A percentile compares a stretch with the other conserved stretches of the same genome.
Conservation (phyloP, 148 eudicot species). For the Vaccinium macrocarpon region DNA sequence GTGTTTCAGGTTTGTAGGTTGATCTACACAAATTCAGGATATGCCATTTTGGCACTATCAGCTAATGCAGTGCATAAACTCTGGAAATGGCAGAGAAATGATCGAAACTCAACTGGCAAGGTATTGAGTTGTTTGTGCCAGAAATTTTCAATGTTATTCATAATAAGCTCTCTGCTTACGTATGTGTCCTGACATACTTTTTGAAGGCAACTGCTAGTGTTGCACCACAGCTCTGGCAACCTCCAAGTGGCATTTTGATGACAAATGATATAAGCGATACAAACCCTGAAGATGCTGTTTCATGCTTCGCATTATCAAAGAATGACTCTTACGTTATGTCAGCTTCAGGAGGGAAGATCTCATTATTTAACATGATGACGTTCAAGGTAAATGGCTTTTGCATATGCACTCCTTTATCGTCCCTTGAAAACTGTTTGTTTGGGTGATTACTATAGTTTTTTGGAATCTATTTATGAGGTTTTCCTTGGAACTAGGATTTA, state of each 20-base stretch:
- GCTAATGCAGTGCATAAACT: slow-evolving; percentile 85
- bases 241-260: slow-evolving; percentile 81
- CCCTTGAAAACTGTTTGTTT: neutral
- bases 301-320: slow-evolving; percentile 90
- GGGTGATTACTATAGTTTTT: neutral
- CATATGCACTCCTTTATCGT: neutral
- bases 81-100: slow-evolving; percentile 88
- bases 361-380: slow-evolving; percentile 85
- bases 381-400: slow-evolving; percentile 52
- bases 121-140: slow-evolving; percentile 28
- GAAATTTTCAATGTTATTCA: neutral
- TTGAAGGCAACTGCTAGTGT: slow-evolving; percentile 72
- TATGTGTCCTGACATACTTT: neutral
- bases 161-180: neutral
- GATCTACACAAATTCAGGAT: slow-evolving; percentile 78
- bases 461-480: neutral
- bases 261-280: slow-evolving; percentile 72
- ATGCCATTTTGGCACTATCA: slow-evolving; percentile 71
- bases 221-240: slow-evolving; percentile 80
- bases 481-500: neutral
- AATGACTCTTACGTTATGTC: slow-evolving; percentile 93
- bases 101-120: slow-evolving; percentile 59
- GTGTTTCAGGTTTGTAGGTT: slow-evolving; percentile 65
- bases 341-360: slow-evolving; percentile 85
- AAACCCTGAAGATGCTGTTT: slow-evolving; percentile 73